phyloP scores from a whole-genome alignment of 306 rosid species.

The Nissolia schottii region DNA sequence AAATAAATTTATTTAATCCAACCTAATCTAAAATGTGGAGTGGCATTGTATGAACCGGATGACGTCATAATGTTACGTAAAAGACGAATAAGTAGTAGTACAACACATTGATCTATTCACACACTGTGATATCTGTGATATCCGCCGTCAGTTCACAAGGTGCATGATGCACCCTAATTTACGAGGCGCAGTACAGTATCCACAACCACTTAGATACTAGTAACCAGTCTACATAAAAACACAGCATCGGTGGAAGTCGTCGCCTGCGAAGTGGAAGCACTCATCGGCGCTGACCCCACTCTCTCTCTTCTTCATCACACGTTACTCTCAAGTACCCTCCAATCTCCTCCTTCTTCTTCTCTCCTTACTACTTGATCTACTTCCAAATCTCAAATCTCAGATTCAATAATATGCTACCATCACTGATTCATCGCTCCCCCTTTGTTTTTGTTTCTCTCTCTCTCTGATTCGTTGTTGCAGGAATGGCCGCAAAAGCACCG shows the following conservation, averaged over 20 bases:
- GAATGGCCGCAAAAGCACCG: slow-evolving; percentile 65
- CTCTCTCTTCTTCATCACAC: not conserved
- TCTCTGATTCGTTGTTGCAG: slow-evolving; percentile 38
- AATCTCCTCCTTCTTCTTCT: not conserved
- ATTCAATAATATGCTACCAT: not conserved
- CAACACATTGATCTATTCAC: no score
- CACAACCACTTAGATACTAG: not conserved
- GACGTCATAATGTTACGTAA: no score
- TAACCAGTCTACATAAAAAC: not conserved
- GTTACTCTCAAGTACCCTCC: slow-evolving; percentile 14
- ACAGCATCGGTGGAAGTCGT: slow-evolving; percentile 35
- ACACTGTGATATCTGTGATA: no score
- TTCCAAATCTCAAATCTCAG: not conserved
- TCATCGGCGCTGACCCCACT: slow-evolving; percentile 14
- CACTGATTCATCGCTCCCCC: not conserved
- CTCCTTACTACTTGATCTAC: not conserved
- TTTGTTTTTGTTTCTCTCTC: not conserved
- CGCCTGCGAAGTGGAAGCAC: slow-evolving; percentile 29
- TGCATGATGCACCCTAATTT: no score
- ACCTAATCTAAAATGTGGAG: no score
- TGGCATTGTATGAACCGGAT: no score
- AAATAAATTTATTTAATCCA: no score
- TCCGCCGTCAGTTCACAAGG: no score
- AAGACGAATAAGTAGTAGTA: no score
- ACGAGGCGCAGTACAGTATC: no score